Conservation (phyloP, 805 yeast species). For the Pichia phayaonensis region DNA sequence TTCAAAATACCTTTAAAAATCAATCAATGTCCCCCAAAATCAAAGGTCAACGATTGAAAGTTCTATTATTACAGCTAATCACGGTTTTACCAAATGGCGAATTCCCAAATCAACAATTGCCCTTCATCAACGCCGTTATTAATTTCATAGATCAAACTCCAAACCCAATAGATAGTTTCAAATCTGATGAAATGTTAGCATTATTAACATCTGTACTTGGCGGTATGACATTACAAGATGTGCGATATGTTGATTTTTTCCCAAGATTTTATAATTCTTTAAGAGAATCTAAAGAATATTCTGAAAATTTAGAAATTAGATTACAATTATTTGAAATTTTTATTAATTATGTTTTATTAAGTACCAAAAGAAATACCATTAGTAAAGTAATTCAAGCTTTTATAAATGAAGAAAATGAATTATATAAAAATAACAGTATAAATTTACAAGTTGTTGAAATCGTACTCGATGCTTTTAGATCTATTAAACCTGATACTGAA, state of each 20-base stretch:
- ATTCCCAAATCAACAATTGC: conserved; percentile 20
- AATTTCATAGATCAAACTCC: conserved; percentile 24
- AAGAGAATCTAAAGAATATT: conserved; percentile 21
- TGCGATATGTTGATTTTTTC: conserved; percentile 24
- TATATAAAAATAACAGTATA: conserved; percentile 12
- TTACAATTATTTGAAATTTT: conserved; percentile 28
- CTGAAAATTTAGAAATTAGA: conserved; percentile 15
- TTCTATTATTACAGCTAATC: conserved; percentile 16
- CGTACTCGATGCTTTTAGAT: conserved; percentile 25
- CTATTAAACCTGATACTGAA: conserved; percentile 23
- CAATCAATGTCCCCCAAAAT: conserved; percentile 21
- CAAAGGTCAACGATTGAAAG: conserved; percentile 21
- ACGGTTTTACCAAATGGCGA: conserved; percentile 16
- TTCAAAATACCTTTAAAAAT: conserved; percentile 19
- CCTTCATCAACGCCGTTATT: conserved; percentile 23
- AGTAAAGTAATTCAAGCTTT: conserved; percentile 23
- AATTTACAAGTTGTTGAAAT: conserved; percentile 20
- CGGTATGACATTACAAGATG: conserved; percentile 25
- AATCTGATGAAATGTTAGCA: conserved; percentile 17
- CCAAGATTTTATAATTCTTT: conserved; percentile 28
- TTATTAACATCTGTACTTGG: conserved; percentile 20
- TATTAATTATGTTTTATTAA: conserved; percentile 25
- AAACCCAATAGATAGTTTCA: conserved; percentile 20
- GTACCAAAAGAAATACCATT: conserved; percentile 21
- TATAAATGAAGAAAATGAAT: conserved; percentile 18